Evolutionary conservation across 495 filamentous ascomycete species (phyloP).

Genomic region (Neurospora tetraspora): DNA sequence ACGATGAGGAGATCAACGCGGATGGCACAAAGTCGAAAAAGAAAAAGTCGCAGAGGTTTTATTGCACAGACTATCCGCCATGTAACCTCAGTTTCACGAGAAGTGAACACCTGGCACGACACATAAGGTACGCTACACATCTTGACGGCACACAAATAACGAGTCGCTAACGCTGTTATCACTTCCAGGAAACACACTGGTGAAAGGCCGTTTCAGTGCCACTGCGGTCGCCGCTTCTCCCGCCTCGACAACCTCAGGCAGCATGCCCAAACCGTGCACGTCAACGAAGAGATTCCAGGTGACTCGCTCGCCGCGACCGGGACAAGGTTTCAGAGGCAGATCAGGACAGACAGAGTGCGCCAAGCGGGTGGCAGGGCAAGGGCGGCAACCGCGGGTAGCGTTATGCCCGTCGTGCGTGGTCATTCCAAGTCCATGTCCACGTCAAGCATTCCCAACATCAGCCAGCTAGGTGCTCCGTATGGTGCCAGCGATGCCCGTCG

Average conservation of each 20-base stretch:
- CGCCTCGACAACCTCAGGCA: slow-evolving; percentile 91
- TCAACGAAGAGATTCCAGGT: slow-evolving; percentile 91
- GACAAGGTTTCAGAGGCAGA: slow-evolving; percentile 87
- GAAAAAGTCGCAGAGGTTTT: slow-evolving; percentile 95
- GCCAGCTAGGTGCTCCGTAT: slow-evolving; percentile 63
- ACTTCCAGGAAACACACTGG: slow-evolving; percentile 82
- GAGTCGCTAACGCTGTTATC: slow-evolving; percentile 7
- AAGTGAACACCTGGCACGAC: slow-evolving; percentile 89
- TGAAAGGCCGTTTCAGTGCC: slow-evolving; percentile 94
- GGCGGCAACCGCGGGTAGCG: slow-evolving; percentile 59
- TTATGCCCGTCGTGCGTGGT: slow-evolving; percentile 55
- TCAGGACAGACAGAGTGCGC: slow-evolving; percentile 65
- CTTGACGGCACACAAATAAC: not conserved
- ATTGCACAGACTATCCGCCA: slow-evolving; percentile 93
- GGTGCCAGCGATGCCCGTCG: slow-evolving; percentile 53
- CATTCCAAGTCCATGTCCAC: slow-evolving; percentile 77
- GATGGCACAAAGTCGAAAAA: slow-evolving; percentile 68
- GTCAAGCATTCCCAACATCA: slow-evolving; percentile 56
- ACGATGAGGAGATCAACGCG: slow-evolving; percentile 60
- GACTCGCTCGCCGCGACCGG: slow-evolving; percentile 92
- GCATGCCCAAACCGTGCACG: slow-evolving; percentile 95
- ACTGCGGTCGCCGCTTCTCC: slow-evolving; percentile 93
- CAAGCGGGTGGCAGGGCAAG: slow-evolving; percentile 61
- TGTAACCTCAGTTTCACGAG: slow-evolving; percentile 93
- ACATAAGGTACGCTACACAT: slow-evolving; percentile 59